A percentile compares a stretch with the other conserved stretches of the same genome.
Conservation (phyloP, 192 early-diverging fungal species). For the Umbelopsis vinacea region DNA sequence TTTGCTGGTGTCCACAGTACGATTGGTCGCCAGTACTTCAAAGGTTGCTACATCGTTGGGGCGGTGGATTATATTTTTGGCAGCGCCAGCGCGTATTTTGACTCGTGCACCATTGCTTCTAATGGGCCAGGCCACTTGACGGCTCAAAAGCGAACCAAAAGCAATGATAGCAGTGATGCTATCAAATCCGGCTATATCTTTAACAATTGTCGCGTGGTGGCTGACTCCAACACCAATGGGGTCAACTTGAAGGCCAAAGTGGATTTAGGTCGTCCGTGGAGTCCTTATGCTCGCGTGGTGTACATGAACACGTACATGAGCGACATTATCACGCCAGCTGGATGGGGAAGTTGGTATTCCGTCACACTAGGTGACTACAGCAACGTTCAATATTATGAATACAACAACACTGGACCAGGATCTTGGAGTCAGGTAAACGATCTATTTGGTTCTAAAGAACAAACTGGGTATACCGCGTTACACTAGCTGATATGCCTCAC, state of each 20-base stretch:
- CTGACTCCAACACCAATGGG: background rate
- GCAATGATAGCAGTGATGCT: background rate
- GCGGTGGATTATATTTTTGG: background rate
- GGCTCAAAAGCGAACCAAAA: background rate
- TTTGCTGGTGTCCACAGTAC: background rate
- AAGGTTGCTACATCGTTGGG: background rate
- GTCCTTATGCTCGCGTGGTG: background rate
- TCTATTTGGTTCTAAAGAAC: background rate
- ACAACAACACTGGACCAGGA: background rate
- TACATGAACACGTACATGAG: background rate
- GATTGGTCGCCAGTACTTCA: conserved; percentile 1
- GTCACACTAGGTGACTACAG: background rate
- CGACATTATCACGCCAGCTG: background rate
- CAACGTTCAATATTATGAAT: background rate
- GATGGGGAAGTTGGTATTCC: background rate
- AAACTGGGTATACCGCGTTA: background rate
- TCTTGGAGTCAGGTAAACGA: background rate
- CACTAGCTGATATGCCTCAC: background rate
- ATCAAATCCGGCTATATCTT: conserved; percentile 1
- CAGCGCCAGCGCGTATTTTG: background rate
- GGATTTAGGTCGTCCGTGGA: background rate
- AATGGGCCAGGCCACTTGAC: background rate
- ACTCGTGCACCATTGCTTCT: background rate
- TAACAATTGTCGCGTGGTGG: background rate
- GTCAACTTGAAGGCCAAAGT: background rate